Conservation (phyloP, 2,329 filamentous ascomycete species). For the Aquanectria penicillioides region DNA sequence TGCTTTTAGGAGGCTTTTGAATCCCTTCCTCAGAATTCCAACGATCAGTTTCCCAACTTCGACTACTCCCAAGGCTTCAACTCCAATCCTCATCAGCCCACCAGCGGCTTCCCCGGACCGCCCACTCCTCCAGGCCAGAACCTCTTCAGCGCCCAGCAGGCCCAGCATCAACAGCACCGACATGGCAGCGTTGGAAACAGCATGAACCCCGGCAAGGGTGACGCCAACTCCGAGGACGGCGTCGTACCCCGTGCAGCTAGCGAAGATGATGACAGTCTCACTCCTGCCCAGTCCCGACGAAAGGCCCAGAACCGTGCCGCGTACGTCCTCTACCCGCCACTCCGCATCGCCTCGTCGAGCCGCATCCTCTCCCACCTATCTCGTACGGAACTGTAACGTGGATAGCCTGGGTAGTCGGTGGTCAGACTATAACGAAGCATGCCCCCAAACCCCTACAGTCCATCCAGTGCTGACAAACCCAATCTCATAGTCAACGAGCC, state of each 20-base stretch:
- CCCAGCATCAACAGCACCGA: constrained; percentile 38
- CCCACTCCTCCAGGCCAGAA: constrained; percentile 61
- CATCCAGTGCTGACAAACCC: constrained; percentile 31
- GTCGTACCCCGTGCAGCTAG: constrained; percentile 52
- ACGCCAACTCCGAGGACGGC: constrained; percentile 50
- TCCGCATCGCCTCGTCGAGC: background rate
- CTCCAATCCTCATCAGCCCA: constrained; percentile 44
- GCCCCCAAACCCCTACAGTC: too few species aligned
- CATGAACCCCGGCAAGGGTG: constrained; percentile 46
- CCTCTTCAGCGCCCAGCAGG: constrained; percentile 41
- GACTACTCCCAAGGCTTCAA: constrained; percentile 55
- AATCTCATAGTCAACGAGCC: constrained; percentile 79
- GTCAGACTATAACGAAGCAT: background rate
- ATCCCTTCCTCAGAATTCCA: constrained; percentile 50
- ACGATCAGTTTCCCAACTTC: constrained; percentile 60
- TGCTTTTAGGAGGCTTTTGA: constrained; percentile 61
- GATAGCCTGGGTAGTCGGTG: background rate
- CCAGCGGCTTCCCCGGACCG: constrained; percentile 55
- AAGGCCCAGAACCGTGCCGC: constrained; percentile 71
- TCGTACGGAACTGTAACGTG: background rate
- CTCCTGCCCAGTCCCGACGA: constrained; percentile 66
- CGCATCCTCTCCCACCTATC: background rate
- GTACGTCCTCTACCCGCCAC: constrained; percentile 56
- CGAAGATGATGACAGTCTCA: constrained; percentile 66
- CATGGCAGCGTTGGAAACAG: constrained; percentile 35